Percentiles rank a stretch among this genome's conserved stretches.
Conservation (phyloP, 306 rosid genomes). For the Vigna angularis region DNA sequence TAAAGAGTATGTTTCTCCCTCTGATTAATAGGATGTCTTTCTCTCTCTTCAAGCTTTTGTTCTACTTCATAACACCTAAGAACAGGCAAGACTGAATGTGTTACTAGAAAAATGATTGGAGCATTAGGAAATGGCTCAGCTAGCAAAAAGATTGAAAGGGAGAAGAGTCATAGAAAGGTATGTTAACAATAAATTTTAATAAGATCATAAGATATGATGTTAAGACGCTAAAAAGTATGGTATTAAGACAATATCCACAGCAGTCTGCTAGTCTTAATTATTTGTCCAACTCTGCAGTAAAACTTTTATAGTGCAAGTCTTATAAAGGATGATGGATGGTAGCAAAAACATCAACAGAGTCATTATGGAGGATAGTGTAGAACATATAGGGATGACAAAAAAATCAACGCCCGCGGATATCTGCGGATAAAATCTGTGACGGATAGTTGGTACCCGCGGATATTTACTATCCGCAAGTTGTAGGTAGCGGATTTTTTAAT, state of each 20-base stretch:
- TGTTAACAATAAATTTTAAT: conserved; percentile 12
- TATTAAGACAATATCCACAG: conserved; percentile 16
- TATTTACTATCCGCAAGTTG: too few relatives aligned
- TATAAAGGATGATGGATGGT: not conserved
- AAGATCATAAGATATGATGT: conserved; percentile 5
- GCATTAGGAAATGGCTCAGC: conserved; percentile 13
- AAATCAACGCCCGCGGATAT: too few relatives aligned
- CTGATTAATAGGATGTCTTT: conserved; percentile 81
- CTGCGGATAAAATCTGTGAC: too few relatives aligned
- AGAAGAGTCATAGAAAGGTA: not conserved
- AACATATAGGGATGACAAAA: too few relatives aligned
- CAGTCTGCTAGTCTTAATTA: conserved; percentile 21
- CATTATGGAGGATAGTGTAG: not conserved
- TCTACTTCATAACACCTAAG: conserved; percentile 88
- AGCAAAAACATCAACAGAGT: not conserved
- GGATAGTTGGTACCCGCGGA: too few relatives aligned
- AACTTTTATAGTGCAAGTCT: not conserved
- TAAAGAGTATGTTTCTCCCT: conserved; percentile 84
- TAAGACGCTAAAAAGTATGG: not conserved
- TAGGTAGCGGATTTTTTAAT: too few relatives aligned
- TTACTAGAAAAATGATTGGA: conserved; percentile 18
- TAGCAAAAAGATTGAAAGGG: conserved; percentile 5
- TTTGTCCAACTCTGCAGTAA: conserved; percentile 23
- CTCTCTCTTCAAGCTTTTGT: conserved; percentile 91
- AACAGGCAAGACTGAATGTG: conserved; percentile 27